A percentile compares a stretch with the other conserved stretches of the same genome.
Conservation (phyloP, 306 rosid genomes). For the Medicago ruthenica region DNA sequence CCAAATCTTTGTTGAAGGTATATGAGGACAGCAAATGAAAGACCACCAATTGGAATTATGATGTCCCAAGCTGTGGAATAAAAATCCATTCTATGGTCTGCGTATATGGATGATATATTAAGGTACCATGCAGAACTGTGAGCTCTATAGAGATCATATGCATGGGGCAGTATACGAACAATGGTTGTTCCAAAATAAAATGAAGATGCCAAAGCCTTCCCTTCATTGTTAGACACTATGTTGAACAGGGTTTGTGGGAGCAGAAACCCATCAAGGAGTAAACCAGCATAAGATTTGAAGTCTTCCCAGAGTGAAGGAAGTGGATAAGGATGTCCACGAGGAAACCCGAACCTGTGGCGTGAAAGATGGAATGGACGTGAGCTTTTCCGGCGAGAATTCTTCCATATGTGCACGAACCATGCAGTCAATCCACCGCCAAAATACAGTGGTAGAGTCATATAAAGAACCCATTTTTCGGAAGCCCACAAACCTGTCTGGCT, state of each 20-base stretch:
- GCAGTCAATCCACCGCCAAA: slow-evolving; percentile 61
- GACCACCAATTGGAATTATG: slow-evolving; percentile 62
- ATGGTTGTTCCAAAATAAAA: slow-evolving; percentile 75
- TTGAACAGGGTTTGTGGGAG: slow-evolving; percentile 79
- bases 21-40: slow-evolving; percentile 62
- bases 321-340: slow-evolving; percentile 39
- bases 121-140: slow-evolving; percentile 64
- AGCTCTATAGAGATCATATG: slow-evolving; percentile 84
- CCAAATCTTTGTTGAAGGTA: slow-evolving; percentile 88
- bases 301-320: slow-evolving; percentile 67
- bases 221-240: slow-evolving; percentile 57
- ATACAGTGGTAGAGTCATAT: slow-evolving; percentile 67
- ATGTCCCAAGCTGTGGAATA: slow-evolving; percentile 92
- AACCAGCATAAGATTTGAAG: slow-evolving; percentile 71
- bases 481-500: slow-evolving; percentile 56
- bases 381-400: slow-evolving; percentile 45
- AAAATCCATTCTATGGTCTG: slow-evolving; percentile 73
- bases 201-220: slow-evolving; percentile 53
- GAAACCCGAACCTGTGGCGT: slow-evolving; percentile 45
- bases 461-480: slow-evolving; percentile 71
- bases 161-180: slow-evolving; percentile 84
- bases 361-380: slow-evolving; percentile 48
- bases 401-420: slow-evolving; percentile 60
- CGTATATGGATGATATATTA: slow-evolving; percentile 70
- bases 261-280: slow-evolving; percentile 79